Evolutionary conservation across 139 green algal genomes (phyloP), one percentile per base, ranked within the genome.

Genomic region (Tetradesmus obliquus): DNA sequence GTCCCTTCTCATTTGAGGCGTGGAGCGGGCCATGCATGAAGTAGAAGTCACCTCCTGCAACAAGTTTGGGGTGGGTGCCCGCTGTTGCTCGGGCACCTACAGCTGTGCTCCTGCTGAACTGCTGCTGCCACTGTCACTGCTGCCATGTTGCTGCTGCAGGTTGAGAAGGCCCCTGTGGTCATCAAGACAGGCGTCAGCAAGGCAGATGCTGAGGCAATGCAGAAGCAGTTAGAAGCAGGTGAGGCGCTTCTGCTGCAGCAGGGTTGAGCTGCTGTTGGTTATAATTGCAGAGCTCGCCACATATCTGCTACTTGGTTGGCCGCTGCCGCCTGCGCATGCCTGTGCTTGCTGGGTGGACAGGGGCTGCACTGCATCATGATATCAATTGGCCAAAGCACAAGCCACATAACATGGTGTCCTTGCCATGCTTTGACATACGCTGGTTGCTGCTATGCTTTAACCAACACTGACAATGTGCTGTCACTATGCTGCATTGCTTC

Each of bases 141-240:
- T 80, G 72, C 72, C 12, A 22, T 53, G n/a, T 19, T 55, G 1
- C 20, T 20, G 58, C 84, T 19, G 20, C 95, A 98, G 97, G 97
- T 99, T 17, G 98, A 99, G 95, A 97, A 97, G 62, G 93, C 98
- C 12, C 98, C 98, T 3, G 91, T 94, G 2, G 94, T 99, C 0
- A 91, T 99, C 20, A 99, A 99, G 95, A 92, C 94, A 19, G 96
- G 94, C 10, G 66, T 99, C 22, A 97, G 95, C 62, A 99, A 99
- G 95, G 98, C 97, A 79, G 98, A 99, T 51, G 98, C 98, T 4
- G 98, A 99, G 91, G 96, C 95, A 58, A 93, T 99, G 55, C 95
- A 98, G 89, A 97, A 97, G 83, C 98, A 98, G 94, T 92, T 99
- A 54, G 96, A 98, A 91, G 95, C 95, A 88, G 95, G 96, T 98